phyloP scores from a whole-genome alignment of 805 yeast species.

The Myxozyma nipponensis region DNA sequence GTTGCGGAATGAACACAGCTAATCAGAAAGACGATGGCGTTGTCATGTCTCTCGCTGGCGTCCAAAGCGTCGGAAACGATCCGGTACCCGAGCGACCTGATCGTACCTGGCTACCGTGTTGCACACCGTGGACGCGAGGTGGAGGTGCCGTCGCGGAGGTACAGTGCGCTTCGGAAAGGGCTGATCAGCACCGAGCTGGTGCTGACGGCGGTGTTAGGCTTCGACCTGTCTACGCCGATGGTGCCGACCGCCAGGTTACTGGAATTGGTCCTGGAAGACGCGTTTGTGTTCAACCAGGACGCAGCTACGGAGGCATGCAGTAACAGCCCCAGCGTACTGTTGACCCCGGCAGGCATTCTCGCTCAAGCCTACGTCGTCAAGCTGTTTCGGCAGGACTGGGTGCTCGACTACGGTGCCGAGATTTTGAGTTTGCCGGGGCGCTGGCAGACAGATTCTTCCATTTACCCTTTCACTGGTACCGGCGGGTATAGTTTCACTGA shows the following conservation, averaged over 20 bases:
- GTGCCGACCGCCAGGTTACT: constrained; percentile 6
- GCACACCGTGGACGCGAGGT: constrained; percentile 7
- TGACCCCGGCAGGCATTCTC: too few species aligned
- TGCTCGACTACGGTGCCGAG: too few species aligned
- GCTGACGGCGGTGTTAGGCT: constrained; percentile 8
- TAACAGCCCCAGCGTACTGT: too few species aligned
- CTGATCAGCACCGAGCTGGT: constrained; percentile 14
- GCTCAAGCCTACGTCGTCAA: background rate
- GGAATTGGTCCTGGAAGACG: background rate
- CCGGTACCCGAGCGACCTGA: constrained; percentile 21
- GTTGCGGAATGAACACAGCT: background rate
- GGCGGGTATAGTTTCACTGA: too few species aligned
- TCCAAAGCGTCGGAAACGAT: constrained; percentile 21
- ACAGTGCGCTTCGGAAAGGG: constrained; percentile 21
- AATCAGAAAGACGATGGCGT: constrained; percentile 12
- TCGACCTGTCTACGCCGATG: background rate
- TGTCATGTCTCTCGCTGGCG: constrained; percentile 19
- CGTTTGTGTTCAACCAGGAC: background rate
- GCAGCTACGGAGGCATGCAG: constrained; percentile 14
- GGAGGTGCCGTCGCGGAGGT: constrained; percentile 11
- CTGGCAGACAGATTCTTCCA: too few species aligned
- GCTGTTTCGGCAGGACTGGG: too few species aligned
- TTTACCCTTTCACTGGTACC: too few species aligned
- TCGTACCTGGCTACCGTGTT: constrained; percentile 20
- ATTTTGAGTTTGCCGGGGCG: too few species aligned